Base-by-base conservation (phyloP, 2,329 filamentous ascomycete genomes). In the Colletotrichum sidae region DNA sequence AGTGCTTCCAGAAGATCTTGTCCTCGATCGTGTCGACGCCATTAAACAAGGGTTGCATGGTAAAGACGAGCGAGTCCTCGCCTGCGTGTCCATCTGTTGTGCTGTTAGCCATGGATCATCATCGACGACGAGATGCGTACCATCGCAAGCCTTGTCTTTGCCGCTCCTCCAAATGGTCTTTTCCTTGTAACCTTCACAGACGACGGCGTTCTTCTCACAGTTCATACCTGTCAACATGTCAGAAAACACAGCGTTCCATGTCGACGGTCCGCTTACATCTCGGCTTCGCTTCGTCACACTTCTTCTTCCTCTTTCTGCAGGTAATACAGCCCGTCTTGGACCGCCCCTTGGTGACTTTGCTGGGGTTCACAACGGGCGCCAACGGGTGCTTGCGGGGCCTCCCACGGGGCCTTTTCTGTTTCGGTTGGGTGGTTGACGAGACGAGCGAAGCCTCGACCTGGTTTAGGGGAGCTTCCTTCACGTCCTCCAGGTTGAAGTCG, bases 191-290 rank as follows among this genome's bases (percentile, higher is more conserved):
- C 94, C 94, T 78, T 97, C 93, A 74, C 94, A 97, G 11, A 94
- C 88, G 11, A 97, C 92, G 8, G 93, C 93, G 75, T 97, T 97
- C 83, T 97, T 97, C 79, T 96, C 91, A 74, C 94, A 97, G 72
- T 96, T 96, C 77, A 93, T 84, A 71, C 92, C 91, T 93, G 62
- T 61, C 69, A 76, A 35, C 53, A 63, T 52, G 63, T 69, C 59
- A 70, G 63, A 49, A 10, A 17, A 46, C 7, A 10, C 15, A 9
- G n/a, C 13, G 44, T 10, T 41, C 4, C 6, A 3, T 41, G 10
- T 46, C 44, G 17, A 17, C 44, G 13, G 44, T 11, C 42, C 33
- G 79, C 85, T 80, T 80, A 90, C 88, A 91, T 73, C 86, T 81
- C 52, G 88, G 88, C 70, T 90, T 90, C 12, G 86, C 84, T 76